Conservation (phyloP, 805 yeast species). For the Kuraishia capsulata region DNA sequence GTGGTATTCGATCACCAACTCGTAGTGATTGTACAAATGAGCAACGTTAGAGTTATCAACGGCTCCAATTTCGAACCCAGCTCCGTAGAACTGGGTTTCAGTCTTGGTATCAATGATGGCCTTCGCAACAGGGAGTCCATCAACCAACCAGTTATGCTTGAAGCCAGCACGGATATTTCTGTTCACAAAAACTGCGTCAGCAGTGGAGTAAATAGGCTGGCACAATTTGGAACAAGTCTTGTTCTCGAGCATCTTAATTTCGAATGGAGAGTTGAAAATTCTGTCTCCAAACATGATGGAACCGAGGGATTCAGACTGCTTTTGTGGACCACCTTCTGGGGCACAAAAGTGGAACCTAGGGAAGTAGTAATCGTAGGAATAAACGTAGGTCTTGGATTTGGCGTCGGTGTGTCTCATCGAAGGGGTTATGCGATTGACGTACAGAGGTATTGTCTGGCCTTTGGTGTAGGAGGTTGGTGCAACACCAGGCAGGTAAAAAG, state of each 20-base stretch:
- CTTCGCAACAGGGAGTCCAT: constrained; percentile 90
- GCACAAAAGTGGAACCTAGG: constrained; percentile 76
- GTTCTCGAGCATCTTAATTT: constrained; percentile 68
- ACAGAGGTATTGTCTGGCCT: constrained; percentile 65
- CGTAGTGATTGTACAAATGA: constrained; percentile 73
- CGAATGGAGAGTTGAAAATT: constrained; percentile 86
- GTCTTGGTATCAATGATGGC: constrained; percentile 48
- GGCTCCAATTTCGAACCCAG: constrained; percentile 75
- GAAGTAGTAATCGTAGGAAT: constrained; percentile 78
- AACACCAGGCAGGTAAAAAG: constrained; percentile 90
- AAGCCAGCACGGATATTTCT: constrained; percentile 76
- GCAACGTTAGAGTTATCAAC: constrained; percentile 47
- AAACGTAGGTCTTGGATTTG: constrained; percentile 48
- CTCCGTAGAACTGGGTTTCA: constrained; percentile 54
- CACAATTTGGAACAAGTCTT: constrained; percentile 66
- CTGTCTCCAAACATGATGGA: constrained; percentile 93
- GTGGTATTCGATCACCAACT: constrained; percentile 76
- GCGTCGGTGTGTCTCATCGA: constrained; percentile 36
- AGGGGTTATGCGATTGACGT: constrained; percentile 89
- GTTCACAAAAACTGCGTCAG: constrained; percentile 69
- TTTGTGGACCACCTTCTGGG: constrained; percentile 56
- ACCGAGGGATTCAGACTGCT: constrained; percentile 86
- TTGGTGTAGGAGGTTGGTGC: constrained; percentile 84
- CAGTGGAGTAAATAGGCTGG: constrained; percentile 40
- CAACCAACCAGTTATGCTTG: constrained; percentile 86